Base-by-base conservation (phyloP, 2,329 filamentous ascomycete species). In the Cladosporium sp. region DNA sequence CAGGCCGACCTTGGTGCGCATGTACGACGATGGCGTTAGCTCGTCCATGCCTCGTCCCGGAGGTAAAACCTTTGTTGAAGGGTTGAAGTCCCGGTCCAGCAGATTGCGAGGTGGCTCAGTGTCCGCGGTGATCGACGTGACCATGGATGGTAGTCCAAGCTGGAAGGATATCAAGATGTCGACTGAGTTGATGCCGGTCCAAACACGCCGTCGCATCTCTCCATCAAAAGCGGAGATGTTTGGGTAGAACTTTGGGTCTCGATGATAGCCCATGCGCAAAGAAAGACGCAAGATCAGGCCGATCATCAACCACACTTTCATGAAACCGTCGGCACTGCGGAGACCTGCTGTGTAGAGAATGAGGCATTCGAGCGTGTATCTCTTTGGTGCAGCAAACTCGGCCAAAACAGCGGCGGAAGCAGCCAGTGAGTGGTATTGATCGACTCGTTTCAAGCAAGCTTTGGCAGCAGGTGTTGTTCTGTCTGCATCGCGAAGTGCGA, bases 81-180 rank as follows among this genome's bases (percentile, higher is more conserved):
- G 56, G 29, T 69, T 61, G 39, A 79, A 70, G 37, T 79, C 76
- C 1, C 55, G 57, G 47, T 78, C 75, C 1, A 68, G 56, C 0
- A 77, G 61, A 42, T 78, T 78, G 0, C 62, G 61, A 1, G 76
- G 76, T 30, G 69, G 65, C 13, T 61, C 55, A 0, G 73, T 73
- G 51, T 79, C 75, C 30, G 62, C 65, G 12, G 72, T 64, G 15
- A 67, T 61, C 5, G 69, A 62, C 37, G 67, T 65, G 11, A 77
- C 69, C 68, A 77, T 73, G n/a, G 72, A 72, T 2, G 75, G 76
- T 15, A 78, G 62, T 0, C 75, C 75, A 32, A 76, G 64, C 49
- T 76, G 71, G 37, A 74, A 75, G 0, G 73, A 75, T 36, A 75
- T 65, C 7, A 77, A 54, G 0, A 73, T 63, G 29, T 78, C 75